Evolutionary conservation across 2,329 filamentous ascomycete species (phyloP), one percentile per base, ranked within the genome.

Genomic region (Calonectria honghensis): DNA sequence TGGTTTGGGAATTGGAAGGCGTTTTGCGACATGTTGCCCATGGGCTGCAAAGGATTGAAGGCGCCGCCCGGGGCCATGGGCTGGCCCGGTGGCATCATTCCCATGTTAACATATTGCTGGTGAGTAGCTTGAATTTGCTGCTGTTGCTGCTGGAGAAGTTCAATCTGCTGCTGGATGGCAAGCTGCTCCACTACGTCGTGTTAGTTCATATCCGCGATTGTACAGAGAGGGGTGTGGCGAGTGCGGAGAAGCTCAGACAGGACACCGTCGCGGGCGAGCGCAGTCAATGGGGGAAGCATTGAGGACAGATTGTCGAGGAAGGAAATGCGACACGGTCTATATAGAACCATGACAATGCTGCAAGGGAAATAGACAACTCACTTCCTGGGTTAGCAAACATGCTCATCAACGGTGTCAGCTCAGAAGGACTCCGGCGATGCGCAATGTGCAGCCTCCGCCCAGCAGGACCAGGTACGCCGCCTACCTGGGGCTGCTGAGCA

Each of bases 101-200:
- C 95, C 94, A 98, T 96, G 86, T 97, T 98, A 82, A 98, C 94
- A 89, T 98, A 98, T 87, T 98, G 96, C 87, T 98, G 96, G 83
- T 98, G 96, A 78, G 95, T 97, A 81, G 95, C 95, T 87, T 97
- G 95, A 83, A 98, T 97, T 85, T 98, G 96, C 86, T 98, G 96
- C 85, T 98, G 97, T 86, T 98, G 97, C 85, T 98, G 96, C 88
- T 98, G 96, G 83, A 98, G 91, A 84, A 97, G 91, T 87, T 98
- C 96, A 83, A 98, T 98, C 88, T 98, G 96, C 89, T 98, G 96
- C 88, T 98, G 96, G 85, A 98, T 96, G 84, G 95, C 95, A 84
- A 98, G 92, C 91, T 98, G 96, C 89, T 98, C 96, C 95, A 98
- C 96, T 98, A 81, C 64, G 76, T 32, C 54, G 51, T 54, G 73